Evolutionary conservation across 2,329 filamentous ascomycete genomes (phyloP).

Genomic region (Apiospora marii): DNA sequence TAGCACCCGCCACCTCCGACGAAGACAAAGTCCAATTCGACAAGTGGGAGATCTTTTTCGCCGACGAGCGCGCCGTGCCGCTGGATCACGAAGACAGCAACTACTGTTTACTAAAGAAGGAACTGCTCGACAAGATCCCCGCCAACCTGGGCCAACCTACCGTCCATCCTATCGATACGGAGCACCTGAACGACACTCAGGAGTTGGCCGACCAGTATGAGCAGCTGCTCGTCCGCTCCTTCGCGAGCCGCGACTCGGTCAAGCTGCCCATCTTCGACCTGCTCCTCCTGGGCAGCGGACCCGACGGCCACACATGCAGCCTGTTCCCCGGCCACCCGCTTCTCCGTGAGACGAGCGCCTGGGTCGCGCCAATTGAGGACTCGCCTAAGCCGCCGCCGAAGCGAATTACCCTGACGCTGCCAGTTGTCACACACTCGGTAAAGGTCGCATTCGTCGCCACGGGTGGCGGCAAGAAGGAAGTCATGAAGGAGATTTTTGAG

Average conservation of each 20-base stretch:
- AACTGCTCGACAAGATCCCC: conserved; percentile 90
- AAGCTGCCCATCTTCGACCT: conserved; percentile 95
- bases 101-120: conserved; percentile 85
- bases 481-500: conserved; percentile 93
- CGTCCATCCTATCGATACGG: conserved; percentile 79
- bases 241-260: conserved; percentile 92
- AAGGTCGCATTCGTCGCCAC: conserved; percentile 93
- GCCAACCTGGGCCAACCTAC: conserved; percentile 68
- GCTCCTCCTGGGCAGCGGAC: conserved; percentile 89
- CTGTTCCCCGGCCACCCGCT: conserved; percentile 91
- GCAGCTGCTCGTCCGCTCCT: conserved; percentile 82
- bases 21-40: conserved; percentile 76
- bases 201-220: conserved; percentile 96
- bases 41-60: conserved; percentile 98
- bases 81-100: conserved; percentile 94
- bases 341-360: conserved; percentile 85
- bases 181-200: conserved; percentile 77
- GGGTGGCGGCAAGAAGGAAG: conserved; percentile 86
- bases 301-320: conserved; percentile 96
- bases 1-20: conserved; percentile 59
- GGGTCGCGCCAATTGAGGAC: conserved; percentile 91
- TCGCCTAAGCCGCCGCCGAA: conserved; percentile 92
- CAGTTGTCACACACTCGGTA: conserved; percentile 86
- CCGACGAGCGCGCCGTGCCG: conserved; percentile 94
- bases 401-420: conserved; percentile 91